Evolutionary conservation across 2,329 filamentous ascomycete genomes (phyloP), one percentile per base, ranked within the genome.

Genomic region (Achaetomium macrosporum): DNA sequence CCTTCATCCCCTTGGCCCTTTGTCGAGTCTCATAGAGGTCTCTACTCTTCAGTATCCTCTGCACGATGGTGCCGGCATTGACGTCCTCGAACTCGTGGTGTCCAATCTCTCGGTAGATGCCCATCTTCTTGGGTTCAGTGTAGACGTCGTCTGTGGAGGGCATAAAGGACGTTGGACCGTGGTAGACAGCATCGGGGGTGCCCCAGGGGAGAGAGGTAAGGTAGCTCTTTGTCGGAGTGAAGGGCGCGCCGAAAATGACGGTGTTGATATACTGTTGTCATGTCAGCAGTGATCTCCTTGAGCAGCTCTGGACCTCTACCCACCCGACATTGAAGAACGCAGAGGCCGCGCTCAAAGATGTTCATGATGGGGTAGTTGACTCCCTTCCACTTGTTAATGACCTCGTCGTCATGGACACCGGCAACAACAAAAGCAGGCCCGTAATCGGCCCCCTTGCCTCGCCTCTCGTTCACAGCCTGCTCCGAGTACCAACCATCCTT

Each of bases 321-420:
- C 76, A 92, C 89, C 69, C 87, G 87, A 76, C 93, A 99, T 66
- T 99, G 93, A 57, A 97, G 75, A 30, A 97, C 92, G 68, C 93
- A 99, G 19, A 99, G 82, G 1, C 91, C 91, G 40, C 93, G 86
- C 75, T 99, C 93, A 64, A 92, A 96, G 53, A 96, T 91, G 74
- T 97, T 99, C 93, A 99, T 99, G 73, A 99, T 97, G 25, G 93
- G 93, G 67, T 96, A 99, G 73, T 99, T 99, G 63, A 96, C 79
- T 35, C 93, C 92, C 72, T 97, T 97, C 87, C 90, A 95, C 64
- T 86, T 77, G 71, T 99, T 99, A 70, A 99, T 95, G 55, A 95
- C 90, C 59, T 87, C 83, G 68, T 99, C 93, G 64, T 96, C 88
- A 70, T 99, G 93, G 20, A 99, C 85, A 45, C 93, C 93, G 2